Percentiles rank a stretch among this genome's conserved stretches.
These are phyloP conservation scores for Thalia dealbata DNA, from an alignment of 176 grass and related monocot genomes.

Conservation along the genomic window DNA sequence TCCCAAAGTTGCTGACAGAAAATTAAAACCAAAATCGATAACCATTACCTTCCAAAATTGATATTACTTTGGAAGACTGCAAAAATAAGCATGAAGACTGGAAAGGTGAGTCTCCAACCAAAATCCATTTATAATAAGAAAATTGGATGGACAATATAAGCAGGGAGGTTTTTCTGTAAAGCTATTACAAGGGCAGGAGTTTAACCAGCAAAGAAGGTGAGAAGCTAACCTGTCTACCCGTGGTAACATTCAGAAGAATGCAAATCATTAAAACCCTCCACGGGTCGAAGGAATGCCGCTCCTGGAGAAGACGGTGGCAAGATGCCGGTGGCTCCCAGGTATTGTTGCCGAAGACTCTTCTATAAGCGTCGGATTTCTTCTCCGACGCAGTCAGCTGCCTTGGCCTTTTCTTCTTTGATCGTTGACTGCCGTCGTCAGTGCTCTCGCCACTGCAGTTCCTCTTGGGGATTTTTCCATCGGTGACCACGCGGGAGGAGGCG, in stretches of 20 bases:
- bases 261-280: slow-evolving; percentile 35
- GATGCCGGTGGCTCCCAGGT: slow-evolving; percentile 22
- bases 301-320: slow-evolving; percentile 28
- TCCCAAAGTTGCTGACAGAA: neutral
- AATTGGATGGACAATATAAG: neutral
- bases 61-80: no score
- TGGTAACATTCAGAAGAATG: slow-evolving; percentile 29
- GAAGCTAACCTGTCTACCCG: slow-evolving; percentile 22
- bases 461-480: no score
- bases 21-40: neutral
- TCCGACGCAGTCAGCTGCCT: slow-evolving; percentile 9
- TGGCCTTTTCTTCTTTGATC: neutral
- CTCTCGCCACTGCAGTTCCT: no score
- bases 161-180: no score
- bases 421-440: neutral
- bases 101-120: no score
- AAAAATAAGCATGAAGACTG: no score
- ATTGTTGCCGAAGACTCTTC: slow-evolving; percentile 1
- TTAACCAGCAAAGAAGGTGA: neutral
- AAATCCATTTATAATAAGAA: no score
- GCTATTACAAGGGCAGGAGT: no score
- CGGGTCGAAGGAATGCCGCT: slow-evolving; percentile 27
- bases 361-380: slow-evolving; percentile 22
- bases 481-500: no score
- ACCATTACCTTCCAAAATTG: no score